These are phyloP conservation scores for Rhodotorula diobovata DNA, from an alignment of 768 basidiomycete genomes.

Conservation along the genomic window DNA sequence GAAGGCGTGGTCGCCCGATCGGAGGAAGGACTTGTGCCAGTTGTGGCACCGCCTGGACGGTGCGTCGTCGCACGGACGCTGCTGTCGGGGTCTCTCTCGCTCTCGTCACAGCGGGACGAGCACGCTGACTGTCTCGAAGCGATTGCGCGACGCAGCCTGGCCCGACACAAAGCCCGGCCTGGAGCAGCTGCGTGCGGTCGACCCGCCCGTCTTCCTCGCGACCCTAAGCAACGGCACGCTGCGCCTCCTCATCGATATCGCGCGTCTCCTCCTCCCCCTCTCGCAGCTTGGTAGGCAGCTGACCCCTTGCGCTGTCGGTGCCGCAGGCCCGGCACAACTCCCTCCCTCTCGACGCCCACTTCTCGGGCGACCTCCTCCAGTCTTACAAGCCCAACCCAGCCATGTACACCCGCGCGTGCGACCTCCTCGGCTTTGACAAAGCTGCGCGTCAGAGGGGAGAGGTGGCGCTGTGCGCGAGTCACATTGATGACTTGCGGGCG, in stretches of 20 bases:
- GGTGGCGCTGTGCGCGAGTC: constrained; percentile 23
- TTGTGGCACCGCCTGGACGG: constrained; percentile 32
- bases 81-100: not conserved
- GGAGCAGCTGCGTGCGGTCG: not conserved
- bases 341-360: constrained; percentile 26
- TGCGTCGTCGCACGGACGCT: no score
- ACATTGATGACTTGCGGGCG: constrained; percentile 20
- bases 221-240: constrained; percentile 29
- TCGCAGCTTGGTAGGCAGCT: no score
- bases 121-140: not conserved
- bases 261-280: not conserved
- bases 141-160: constrained; percentile 15
- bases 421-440: constrained; percentile 9
- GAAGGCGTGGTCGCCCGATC: not conserved
- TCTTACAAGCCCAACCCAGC: constrained; percentile 35
- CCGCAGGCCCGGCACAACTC: constrained; percentile 23
- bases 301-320: no score
- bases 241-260: constrained; percentile 24
- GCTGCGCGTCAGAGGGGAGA: constrained; percentile 6
- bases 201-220: constrained; percentile 22
- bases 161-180: constrained; percentile 22
- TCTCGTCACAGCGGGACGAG: not conserved
- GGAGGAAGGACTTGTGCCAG: constrained; percentile 9
- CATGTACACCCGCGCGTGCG: constrained; percentile 28
- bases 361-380: constrained; percentile 34